phyloP scores from a whole-genome alignment of 176 grass and related monocot genomes.

The Carex scoparia region DNA sequence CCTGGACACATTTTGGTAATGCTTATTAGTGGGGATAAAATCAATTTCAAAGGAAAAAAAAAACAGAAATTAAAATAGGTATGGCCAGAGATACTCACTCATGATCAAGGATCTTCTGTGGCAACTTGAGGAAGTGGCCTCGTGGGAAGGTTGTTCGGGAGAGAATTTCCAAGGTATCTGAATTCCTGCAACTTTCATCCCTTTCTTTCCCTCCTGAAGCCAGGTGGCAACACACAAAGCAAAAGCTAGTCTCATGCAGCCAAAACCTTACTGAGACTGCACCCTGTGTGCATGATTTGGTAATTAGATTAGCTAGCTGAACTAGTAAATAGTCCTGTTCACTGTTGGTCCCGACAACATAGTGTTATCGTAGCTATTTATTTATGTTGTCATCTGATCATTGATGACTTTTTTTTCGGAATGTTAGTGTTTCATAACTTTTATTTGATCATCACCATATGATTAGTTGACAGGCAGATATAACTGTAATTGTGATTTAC shows the following conservation, averaged over 20 bases:
- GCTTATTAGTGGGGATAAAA: background rate
- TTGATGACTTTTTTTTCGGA: background rate
- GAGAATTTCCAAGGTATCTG: slow-evolving; percentile 51
- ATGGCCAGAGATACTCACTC: slow-evolving; percentile 37
- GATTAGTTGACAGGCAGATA: background rate
- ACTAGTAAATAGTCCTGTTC: background rate
- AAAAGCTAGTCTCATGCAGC: slow-evolving; percentile 74
- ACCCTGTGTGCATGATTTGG: slow-evolving; percentile 37
- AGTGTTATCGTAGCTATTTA: background rate
- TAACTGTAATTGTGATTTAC: background rate
- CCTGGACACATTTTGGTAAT: background rate
- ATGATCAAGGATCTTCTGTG: slow-evolving; percentile 78
- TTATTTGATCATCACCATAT: background rate
- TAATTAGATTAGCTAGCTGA: no score
- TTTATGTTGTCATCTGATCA: background rate
- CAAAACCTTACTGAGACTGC: slow-evolving; percentile 72
- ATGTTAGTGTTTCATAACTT: background rate
- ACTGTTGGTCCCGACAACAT: background rate
- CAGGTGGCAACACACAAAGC: slow-evolving; percentile 94
- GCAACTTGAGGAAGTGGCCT: slow-evolving; percentile 36
- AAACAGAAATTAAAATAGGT: background rate
- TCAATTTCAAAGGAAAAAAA: background rate
- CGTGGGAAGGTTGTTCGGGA: slow-evolving; percentile 55
- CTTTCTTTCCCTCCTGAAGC: slow-evolving; percentile 77
- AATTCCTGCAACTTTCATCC: slow-evolving; percentile 65